These are phyloP conservation scores for Xylaria cubensis DNA, from an alignment of 495 filamentous ascomycete genomes.

Conservation along the genomic window DNA sequence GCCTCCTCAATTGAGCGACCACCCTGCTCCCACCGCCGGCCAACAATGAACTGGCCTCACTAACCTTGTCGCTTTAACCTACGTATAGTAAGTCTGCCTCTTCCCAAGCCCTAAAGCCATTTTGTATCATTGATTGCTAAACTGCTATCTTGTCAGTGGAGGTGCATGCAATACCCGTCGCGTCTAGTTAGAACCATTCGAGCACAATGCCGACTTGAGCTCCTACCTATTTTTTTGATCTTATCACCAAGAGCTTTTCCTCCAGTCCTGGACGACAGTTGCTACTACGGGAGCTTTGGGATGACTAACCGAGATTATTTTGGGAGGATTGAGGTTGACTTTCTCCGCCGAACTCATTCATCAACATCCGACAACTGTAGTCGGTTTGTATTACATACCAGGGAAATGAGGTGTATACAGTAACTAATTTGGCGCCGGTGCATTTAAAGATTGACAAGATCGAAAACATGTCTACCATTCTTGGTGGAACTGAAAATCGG, in stretches of 20 bases:
- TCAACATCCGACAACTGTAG: neutral
- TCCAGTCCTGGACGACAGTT: neutral
- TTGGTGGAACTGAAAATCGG: neutral
- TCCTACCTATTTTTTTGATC: neutral
- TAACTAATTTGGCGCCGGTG: conserved; percentile 12
- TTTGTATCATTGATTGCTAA: neutral
- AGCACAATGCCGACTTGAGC: neutral
- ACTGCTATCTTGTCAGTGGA: neutral
- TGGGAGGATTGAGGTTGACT: neutral
- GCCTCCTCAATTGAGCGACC: conserved; percentile 32
- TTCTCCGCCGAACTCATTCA: neutral
- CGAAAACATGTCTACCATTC: neutral
- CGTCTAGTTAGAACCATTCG: neutral
- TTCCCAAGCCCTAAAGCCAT: neutral
- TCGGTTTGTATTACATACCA: neutral
- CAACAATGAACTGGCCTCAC: conserved; percentile 26
- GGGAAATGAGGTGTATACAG: conserved; percentile 1
- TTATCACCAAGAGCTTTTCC: neutral
- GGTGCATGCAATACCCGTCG: neutral
- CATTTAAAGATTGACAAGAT: neutral
- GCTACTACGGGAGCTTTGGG: conserved; percentile 10
- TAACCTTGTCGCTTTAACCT: conserved; percentile 19
- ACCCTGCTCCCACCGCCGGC: conserved; percentile 7
- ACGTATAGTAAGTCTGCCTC: conserved; percentile 29
- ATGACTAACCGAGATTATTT: neutral